phyloP scores from a whole-genome alignment of 164 flowering plant genomes.

The Liriodendron chinense region DNA sequence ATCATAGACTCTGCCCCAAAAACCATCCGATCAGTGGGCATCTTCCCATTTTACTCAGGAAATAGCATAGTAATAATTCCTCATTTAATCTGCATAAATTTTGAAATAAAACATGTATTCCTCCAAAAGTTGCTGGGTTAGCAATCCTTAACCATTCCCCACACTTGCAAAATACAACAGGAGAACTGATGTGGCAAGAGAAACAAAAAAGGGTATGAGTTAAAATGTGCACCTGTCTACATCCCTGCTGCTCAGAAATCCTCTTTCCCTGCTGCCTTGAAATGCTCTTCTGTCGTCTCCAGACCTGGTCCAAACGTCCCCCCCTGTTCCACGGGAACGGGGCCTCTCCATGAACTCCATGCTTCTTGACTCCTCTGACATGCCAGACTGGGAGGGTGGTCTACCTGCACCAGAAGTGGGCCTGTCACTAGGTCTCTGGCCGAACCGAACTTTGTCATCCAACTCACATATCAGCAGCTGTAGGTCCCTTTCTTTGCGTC shows the following conservation, averaged over 20 bases:
- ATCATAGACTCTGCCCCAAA: no score
- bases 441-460: conserved; percentile 54
- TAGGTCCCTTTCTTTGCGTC: conserved; percentile 25
- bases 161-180: no score
- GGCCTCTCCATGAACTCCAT: conserved; percentile 56
- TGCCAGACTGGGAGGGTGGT: conserved; percentile 66
- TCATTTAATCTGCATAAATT: no score
- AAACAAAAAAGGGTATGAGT: not conserved
- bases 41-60: no score
- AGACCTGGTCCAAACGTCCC: conserved; percentile 53
- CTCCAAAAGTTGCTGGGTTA: no score
- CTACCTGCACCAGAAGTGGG: conserved; percentile 44
- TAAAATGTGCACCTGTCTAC: conserved; percentile 42
- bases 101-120: no score
- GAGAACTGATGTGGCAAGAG: not conserved
- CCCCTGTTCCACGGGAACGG: conserved; percentile 52
- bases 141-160: no score
- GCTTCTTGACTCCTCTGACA: conserved; percentile 55
- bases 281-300: conserved; percentile 52
- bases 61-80: no score
- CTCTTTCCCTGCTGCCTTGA: conserved; percentile 54
- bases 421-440: conserved; percentile 30
- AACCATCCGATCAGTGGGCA: no score
- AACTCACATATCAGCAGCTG: conserved; percentile 43
- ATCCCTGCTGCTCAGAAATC: conserved; percentile 33